A percentile compares a stretch with the other conserved stretches of the same genome.
phyloP scores from a whole-genome alignment of 345 rosid species.

The Garcia nutans region DNA sequence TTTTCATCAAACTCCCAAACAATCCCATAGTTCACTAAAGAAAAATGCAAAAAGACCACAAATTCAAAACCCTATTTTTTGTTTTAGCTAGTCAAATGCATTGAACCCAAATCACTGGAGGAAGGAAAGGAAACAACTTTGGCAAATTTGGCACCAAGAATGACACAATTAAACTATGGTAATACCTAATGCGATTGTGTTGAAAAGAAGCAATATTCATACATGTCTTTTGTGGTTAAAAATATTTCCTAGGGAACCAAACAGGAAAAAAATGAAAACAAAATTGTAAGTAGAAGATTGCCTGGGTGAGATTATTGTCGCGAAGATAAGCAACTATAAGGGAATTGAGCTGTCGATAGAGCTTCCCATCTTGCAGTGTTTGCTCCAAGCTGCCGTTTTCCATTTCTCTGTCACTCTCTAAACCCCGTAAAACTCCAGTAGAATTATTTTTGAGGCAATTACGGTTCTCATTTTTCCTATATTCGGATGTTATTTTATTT shows the following conservation, averaged over 20 bases:
- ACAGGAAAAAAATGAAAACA: background rate
- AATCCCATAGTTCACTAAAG: background rate
- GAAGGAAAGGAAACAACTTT: constrained; percentile 1
- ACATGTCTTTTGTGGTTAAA: background rate
- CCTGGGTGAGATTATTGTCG: constrained; percentile 71
- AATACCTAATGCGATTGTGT: background rate
- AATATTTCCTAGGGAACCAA: background rate
- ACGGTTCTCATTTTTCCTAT: no score
- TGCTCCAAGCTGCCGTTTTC: constrained; percentile 55
- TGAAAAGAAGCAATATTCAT: background rate
- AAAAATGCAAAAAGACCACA: background rate
- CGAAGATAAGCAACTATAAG: constrained; percentile 91
- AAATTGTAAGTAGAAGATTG: background rate
- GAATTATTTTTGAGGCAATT: no score
- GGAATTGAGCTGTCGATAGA: constrained; percentile 60
- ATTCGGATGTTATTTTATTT: no score
- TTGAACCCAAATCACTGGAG: background rate
- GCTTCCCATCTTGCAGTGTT: constrained; percentile 63
- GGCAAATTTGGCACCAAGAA: background rate
- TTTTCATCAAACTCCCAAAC: background rate
- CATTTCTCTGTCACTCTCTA: constrained; percentile 14
- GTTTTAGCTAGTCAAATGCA: background rate
- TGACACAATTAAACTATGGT: background rate
- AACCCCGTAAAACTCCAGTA: no score
- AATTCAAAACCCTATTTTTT: background rate